A percentile compares a stretch with the other conserved stretches of the same genome.
phyloP scores from a whole-genome alignment of 2,329 filamentous ascomycete genomes.

The Cryphonectria japonica region DNA sequence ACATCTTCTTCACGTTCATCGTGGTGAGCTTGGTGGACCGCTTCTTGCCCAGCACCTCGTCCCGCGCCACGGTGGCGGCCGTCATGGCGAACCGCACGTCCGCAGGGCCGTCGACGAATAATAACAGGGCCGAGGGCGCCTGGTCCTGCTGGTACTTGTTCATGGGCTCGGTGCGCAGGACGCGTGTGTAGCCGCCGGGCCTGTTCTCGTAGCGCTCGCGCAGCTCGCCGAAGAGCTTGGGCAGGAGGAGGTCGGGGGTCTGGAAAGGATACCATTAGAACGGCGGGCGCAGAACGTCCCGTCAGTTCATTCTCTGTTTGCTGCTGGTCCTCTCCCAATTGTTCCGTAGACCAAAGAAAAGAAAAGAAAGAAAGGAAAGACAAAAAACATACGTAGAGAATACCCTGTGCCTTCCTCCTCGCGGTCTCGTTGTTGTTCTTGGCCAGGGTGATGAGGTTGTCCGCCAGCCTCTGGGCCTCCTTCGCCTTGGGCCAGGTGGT shows the following conservation, averaged over 20 bases:
- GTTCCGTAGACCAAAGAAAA: slow-evolving; percentile 41
- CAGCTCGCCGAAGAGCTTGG: slow-evolving; percentile 87
- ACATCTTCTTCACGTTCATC: slow-evolving; percentile 83
- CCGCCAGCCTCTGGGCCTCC: slow-evolving; percentile 89
- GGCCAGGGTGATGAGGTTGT: slow-evolving; percentile 90
- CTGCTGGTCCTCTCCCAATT: not conserved
- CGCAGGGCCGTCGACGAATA: slow-evolving; percentile 90
- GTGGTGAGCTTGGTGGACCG: slow-evolving; percentile 68
- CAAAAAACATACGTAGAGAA: slow-evolving; percentile 78
- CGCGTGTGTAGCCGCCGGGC: slow-evolving; percentile 91
- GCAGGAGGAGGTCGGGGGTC: slow-evolving; percentile 71
- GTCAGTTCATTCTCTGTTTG: not conserved
- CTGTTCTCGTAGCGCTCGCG: slow-evolving; percentile 76
- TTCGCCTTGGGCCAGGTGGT: slow-evolving; percentile 98
- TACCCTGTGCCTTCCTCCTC: slow-evolving; percentile 72
- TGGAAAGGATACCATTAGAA: slow-evolving; percentile 38
- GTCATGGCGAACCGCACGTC: slow-evolving; percentile 96
- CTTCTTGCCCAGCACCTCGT: slow-evolving; percentile 55
- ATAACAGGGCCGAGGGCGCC: slow-evolving; percentile 85
- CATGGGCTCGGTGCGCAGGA: slow-evolving; percentile 87
- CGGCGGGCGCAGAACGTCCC: too few relatives aligned
- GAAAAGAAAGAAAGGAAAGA: slow-evolving; percentile 44
- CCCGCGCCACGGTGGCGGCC: slow-evolving; percentile 77
- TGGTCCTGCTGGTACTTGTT: slow-evolving; percentile 83
- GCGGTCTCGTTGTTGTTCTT: slow-evolving; percentile 91